Conservation (phyloP, 2,329 filamentous ascomycete species). For the Sporothrix curviconia region DNA sequence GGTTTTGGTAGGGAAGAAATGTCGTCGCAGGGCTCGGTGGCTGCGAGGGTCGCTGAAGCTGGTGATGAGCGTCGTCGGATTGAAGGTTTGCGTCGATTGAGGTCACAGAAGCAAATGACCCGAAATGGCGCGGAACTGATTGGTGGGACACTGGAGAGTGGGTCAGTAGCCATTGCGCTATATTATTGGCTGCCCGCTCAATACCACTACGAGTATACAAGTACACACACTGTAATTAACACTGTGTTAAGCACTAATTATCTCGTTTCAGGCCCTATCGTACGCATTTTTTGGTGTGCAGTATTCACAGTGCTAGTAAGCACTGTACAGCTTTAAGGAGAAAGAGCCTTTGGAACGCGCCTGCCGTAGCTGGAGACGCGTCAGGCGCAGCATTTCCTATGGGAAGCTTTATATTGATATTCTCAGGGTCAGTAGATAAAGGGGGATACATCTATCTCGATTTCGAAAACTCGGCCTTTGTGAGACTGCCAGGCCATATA, state of each 20-base stretch:
- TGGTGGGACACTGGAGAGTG: slow-evolving; percentile 12
- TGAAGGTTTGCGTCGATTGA: not conserved
- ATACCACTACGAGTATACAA: not conserved
- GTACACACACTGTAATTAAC: accelerated
- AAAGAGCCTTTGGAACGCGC: slow-evolving; percentile 1
- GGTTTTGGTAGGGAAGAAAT: not conserved
- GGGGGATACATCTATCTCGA: not conserved
- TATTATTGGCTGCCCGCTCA: slow-evolving; percentile 2
- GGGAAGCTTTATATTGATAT: not conserved
- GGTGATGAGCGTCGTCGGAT: not conserved
- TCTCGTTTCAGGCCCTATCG: not conserved
- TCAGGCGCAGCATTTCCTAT: not conserved
- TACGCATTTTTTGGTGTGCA: not conserved
- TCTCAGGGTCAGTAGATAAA: not conserved
- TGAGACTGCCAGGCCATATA: not conserved
- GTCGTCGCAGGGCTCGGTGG: not conserved
- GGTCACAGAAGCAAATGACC: not conserved
- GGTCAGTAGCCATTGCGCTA: not conserved
- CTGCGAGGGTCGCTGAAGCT: not conserved
- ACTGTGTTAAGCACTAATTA: not conserved
- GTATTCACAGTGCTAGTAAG: not conserved
- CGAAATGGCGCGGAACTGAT: slow-evolving; percentile 19
- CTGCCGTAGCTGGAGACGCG: slow-evolving; percentile 13
- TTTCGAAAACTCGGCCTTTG: not conserved
- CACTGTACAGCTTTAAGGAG: slow-evolving; percentile 6